Evolutionary conservation across 768 basidiomycete genomes (phyloP), one percentile per base, ranked within the genome.

Genomic region (Rhodocollybia butyracea): DNA sequence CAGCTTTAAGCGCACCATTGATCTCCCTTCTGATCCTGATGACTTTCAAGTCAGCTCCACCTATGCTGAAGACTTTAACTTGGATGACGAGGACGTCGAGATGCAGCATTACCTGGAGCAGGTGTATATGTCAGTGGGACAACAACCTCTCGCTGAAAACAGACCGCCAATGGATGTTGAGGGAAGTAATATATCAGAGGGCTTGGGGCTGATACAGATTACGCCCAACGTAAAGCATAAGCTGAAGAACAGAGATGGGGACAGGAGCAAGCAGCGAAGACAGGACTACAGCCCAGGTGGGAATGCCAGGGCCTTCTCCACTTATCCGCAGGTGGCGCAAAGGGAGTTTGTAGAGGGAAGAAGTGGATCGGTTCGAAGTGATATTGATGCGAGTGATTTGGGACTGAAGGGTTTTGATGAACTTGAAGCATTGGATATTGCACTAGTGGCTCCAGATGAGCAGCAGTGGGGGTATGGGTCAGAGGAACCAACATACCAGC

Each of bases 1-100:
- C 11, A 50, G 48, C 12, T 50, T 50, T 17, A 50, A 50, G 48
- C 48, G 13, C 32, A 50, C 48, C 34, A 50, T 50, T 26, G 48
- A 50, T 13, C 48, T 50, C 26, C 48, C 48, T 36, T 34, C 48
- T 12, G 48, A 48, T 10, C 15, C 13, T 11, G 46, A 50, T 38
- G 34, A 50, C 32, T 50, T 3, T 30, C 11, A 13, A 12, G 12
- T 6, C 22, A 17, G 29, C 17, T 12, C 46, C 7, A 11, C 10
- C 10, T 17, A 19, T 34, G 27, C 22, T 15, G 34, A 21, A 34
- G 34, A 38, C 22, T 15, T 48, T 12, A n/a, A n/a, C n/a, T n/a
- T n/a, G n/a, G n/a, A 36, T 3, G 48, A 50, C 48, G 48, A 50
- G 6, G 34, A 38, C 15, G 15, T 50, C n/a, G 48, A 38, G n/a